Evolutionary conservation across 176 grass and related monocot species (phyloP).

Genomic region (Oryza punctata): DNA sequence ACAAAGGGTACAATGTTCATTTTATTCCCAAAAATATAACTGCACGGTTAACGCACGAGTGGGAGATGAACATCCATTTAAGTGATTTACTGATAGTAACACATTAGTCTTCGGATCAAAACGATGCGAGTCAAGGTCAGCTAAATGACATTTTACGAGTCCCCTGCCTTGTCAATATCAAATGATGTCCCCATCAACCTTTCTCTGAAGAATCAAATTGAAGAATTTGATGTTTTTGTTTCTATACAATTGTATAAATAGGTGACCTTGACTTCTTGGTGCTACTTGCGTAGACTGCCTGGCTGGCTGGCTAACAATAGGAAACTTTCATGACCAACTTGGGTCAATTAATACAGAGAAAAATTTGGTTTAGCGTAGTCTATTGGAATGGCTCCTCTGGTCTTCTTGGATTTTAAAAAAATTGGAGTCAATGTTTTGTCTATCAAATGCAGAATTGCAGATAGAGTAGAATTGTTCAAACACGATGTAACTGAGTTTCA

Average conservation of each 20-base stretch:
- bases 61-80: background rate
- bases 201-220: slow-evolving; percentile 6
- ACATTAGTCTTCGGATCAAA: background rate
- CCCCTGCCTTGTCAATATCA: background rate
- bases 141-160: background rate
- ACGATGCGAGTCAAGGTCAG: background rate
- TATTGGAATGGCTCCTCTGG: background rate
- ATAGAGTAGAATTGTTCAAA: background rate
- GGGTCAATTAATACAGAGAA: background rate
- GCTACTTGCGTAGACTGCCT: background rate
- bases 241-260: background rate
- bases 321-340: background rate
- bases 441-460: slow-evolving; percentile 1
- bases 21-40: too few species aligned
- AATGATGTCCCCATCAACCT: background rate
- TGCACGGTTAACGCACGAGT: background rate
- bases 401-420: background rate
- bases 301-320: background rate
- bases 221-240: background rate
- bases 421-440: background rate
- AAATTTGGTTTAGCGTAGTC: background rate
- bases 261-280: background rate
- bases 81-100: background rate
- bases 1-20: background rate
- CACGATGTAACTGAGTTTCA: background rate